These are phyloP conservation scores for Sporothrix phasma DNA, from an alignment of 2,329 filamentous ascomycete genomes.

Conservation along the genomic window DNA sequence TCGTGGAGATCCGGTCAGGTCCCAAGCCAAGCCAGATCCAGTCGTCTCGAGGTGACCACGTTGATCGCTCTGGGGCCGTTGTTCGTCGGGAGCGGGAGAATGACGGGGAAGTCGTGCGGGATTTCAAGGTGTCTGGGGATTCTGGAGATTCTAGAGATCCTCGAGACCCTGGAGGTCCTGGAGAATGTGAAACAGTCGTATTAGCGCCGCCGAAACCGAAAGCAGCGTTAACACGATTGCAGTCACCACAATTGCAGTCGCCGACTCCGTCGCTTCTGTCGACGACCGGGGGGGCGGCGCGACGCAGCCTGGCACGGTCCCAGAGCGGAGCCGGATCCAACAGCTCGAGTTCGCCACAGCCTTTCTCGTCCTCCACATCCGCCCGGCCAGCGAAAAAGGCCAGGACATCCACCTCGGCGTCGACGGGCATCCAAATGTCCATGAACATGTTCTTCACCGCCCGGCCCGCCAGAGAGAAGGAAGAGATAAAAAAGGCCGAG, in stretches of 20 bases:
- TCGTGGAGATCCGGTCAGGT: not conserved
- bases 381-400: constrained; percentile 10
- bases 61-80: not conserved
- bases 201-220: not conserved
- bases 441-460: constrained; percentile 18
- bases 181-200: no score
- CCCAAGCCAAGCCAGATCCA: not conserved
- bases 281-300: not conserved
- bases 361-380: not conserved
- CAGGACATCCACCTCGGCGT: not conserved
- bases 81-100: not conserved
- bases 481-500: no score
- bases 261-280: not conserved
- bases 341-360: not conserved
- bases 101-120: not conserved
- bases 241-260: not conserved
- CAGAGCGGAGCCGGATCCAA: not conserved
- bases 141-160: not conserved
- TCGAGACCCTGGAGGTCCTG: no score
- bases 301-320: not conserved
- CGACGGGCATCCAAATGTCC: constrained; percentile 14
- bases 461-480: not conserved
- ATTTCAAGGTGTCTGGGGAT: not conserved
- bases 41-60: not conserved
- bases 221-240: not conserved